Percentiles rank a stretch among this genome's conserved stretches.
Evolutionary conservation across 768 basidiomycete species (phyloP).

Genomic region (Lactarius deliciosus): DNA sequence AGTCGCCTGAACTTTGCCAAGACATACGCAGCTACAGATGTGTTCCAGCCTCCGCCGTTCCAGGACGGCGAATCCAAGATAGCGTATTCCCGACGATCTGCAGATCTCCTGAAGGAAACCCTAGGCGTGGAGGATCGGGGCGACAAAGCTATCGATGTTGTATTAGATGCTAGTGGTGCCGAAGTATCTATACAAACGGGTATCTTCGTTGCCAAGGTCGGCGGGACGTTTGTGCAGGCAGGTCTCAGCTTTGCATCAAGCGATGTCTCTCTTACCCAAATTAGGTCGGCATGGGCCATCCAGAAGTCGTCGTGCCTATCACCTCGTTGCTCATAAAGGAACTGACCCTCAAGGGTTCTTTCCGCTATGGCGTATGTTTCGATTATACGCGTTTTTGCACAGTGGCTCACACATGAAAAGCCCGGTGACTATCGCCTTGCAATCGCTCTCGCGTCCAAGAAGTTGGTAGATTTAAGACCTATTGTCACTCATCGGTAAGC

Average conservation of each 20-base stretch:
- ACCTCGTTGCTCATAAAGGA: constrained; percentile 72
- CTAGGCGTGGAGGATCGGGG: constrained; percentile 75
- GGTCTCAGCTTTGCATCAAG: constrained; percentile 5
- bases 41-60: constrained; percentile 60
- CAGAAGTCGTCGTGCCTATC: constrained; percentile 74
- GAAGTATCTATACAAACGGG: constrained; percentile 91
- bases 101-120: constrained; percentile 58
- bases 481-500: constrained; percentile 83
- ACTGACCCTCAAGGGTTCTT: constrained; percentile 82
- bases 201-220: constrained; percentile 68
- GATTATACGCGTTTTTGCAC: background rate
- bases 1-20: constrained; percentile 85
- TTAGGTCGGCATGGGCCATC: constrained; percentile 85
- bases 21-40: constrained; percentile 77
- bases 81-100: constrained; percentile 72
- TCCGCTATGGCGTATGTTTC: constrained; percentile 75
- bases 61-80: constrained; percentile 63
- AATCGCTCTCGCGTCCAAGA: constrained; percentile 77
- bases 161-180: constrained; percentile 91
- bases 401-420: constrained; percentile 37
- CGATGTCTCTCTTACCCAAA: constrained; percentile 32
- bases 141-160: constrained; percentile 70
- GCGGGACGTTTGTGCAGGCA: constrained; percentile 74
- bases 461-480: constrained; percentile 83
- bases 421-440: constrained; percentile 85